Base-by-base conservation (phyloP, 805 yeast genomes). In the Yamadazyma phyllophila region DNA sequence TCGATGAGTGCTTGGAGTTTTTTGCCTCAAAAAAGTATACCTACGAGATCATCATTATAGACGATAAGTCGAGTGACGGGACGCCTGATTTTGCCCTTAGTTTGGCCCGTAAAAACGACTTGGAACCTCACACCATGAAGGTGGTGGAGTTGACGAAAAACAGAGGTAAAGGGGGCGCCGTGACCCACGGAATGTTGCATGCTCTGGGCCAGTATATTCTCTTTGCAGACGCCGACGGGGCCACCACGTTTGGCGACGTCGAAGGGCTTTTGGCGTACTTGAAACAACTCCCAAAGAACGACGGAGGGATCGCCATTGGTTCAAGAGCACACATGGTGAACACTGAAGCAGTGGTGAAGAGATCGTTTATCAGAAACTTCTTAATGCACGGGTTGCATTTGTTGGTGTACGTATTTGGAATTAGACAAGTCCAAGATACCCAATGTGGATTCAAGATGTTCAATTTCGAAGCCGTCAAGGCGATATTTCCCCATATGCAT, bases 211-310 rank as follows among this genome's bases (percentile, higher is more conserved):
- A 73, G 46, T 83, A 78, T 56, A 80, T 81, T 9, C 74, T 94
- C 8, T 94, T 94, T 70, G 98, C 96, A 1, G 99, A 94, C 66
- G 99, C 98, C 1, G 99, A 94, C 66, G 98, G 98, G 29, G 98
- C 99, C 4, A 84, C 96, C 20, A 74, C 77, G 54, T 94, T 94
- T 61, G 58, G 78, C 20, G 97, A 91, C 62, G 71, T 86, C 20
- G 59, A 59, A 1, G 78, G 75, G 45, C 70, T 91, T 47, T 51
- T 80, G 9, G 59, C 58, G 2, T 65, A 70, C 10, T 70, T 85
- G 37, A 51, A 50, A 17, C 77, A 7, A 2, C n/a, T 11, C 7
- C 24, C 32, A 9, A 17, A 15, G 8, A 14, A 31, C 39, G 7
- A 29, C 14, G 80, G 89, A 0, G 86, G 82, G 0, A 71, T 92